phyloP scores from a whole-genome alignment of 805 yeast species.

The Saccharomycopsis olivae region DNA sequence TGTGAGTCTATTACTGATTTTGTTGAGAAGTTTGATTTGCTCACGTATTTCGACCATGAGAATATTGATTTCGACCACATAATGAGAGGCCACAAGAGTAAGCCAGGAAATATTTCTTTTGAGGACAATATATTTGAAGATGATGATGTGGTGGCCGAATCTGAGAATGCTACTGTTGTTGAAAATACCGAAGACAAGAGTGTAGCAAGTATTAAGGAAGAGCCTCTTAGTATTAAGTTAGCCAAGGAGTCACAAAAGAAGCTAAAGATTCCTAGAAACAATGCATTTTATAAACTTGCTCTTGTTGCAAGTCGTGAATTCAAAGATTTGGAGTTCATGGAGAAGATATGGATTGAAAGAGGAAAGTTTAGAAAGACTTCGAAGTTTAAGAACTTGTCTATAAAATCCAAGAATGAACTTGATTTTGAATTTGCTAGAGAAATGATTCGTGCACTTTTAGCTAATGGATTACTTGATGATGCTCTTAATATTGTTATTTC shows the following conservation, averaged over 20 bases:
- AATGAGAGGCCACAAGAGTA: background rate
- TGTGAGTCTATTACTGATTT: conserved; percentile 27
- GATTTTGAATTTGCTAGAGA: conserved; percentile 65
- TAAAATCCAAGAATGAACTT: conserved; percentile 29
- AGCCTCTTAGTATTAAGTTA: background rate
- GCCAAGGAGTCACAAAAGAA: conserved; percentile 2
- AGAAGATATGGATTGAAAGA: conserved; percentile 65
- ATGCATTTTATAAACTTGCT: conserved; percentile 47
- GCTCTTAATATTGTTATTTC: conserved; percentile 60
- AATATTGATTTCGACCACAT: conserved; percentile 6
- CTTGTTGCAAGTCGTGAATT: conserved; percentile 55
- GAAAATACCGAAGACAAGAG: background rate
- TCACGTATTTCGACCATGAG: conserved; percentile 27
- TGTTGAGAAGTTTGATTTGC: conserved; percentile 26
- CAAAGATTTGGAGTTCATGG: conserved; percentile 47
- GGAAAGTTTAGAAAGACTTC: conserved; percentile 55
- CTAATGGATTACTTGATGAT: conserved; percentile 48
- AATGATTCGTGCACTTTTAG: conserved; percentile 52
- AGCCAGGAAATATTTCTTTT: background rate
- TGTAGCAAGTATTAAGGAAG: background rate
- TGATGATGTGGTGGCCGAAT: no score
- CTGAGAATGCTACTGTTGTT: conserved; percentile 12
- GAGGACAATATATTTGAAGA: background rate
- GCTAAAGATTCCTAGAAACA: conserved; percentile 29
- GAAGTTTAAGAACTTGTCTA: conserved; percentile 33